These are phyloP conservation scores for Fusarium sp. DNA, from an alignment of 2,329 filamentous ascomycete genomes.

Conservation along the genomic window DNA sequence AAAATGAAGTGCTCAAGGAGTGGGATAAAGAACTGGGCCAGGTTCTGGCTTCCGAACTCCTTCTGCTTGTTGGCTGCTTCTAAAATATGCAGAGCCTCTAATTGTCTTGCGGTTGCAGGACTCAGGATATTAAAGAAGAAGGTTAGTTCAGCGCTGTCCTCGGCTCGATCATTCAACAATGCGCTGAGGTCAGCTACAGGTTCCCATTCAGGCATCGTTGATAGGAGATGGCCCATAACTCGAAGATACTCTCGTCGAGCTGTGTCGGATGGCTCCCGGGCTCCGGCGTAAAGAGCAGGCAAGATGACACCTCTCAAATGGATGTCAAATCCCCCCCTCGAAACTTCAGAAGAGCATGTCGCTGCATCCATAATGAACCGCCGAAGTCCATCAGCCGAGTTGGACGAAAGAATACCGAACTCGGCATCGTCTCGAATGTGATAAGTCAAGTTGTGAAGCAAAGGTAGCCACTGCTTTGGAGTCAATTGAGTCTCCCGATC, in stretches of 20 bases:
- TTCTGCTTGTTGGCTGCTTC: slow-evolving; percentile 72
- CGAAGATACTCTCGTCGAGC: slow-evolving; percentile 85
- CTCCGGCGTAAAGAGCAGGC: slow-evolving; percentile 79
- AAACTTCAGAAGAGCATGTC: slow-evolving; percentile 48
- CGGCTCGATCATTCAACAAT: slow-evolving; percentile 70
- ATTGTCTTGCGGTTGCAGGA: slow-evolving; percentile 85
- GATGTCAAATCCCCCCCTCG: slow-evolving; percentile 59
- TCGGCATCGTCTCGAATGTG: slow-evolving; percentile 89
- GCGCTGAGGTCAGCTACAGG: slow-evolving; percentile 78
- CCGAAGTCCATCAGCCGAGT: slow-evolving; percentile 83
- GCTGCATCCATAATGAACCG: slow-evolving; percentile 76
- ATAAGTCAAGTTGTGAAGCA: slow-evolving; percentile 90
- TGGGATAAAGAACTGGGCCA: slow-evolving; percentile 88
- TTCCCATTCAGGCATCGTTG: slow-evolving; percentile 74
- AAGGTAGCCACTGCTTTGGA: slow-evolving; percentile 82
- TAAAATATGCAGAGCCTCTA: slow-evolving; percentile 83
- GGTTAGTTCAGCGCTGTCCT: slow-evolving; percentile 72
- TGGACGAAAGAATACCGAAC: slow-evolving; percentile 81
- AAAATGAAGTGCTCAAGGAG: slow-evolving; percentile 95
- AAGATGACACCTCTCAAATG: slow-evolving; percentile 75
- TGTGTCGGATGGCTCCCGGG: slow-evolving; percentile 82
- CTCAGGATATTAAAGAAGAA: slow-evolving; percentile 96
- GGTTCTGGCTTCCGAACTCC: slow-evolving; percentile 78
- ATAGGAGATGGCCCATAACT: slow-evolving; percentile 82
- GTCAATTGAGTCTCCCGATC: slow-evolving; percentile 69